A percentile compares a stretch with the other conserved stretches of the same genome.
phyloP scores from a whole-genome alignment of 2,329 filamentous ascomycete species.

The Didymella glomerata region DNA sequence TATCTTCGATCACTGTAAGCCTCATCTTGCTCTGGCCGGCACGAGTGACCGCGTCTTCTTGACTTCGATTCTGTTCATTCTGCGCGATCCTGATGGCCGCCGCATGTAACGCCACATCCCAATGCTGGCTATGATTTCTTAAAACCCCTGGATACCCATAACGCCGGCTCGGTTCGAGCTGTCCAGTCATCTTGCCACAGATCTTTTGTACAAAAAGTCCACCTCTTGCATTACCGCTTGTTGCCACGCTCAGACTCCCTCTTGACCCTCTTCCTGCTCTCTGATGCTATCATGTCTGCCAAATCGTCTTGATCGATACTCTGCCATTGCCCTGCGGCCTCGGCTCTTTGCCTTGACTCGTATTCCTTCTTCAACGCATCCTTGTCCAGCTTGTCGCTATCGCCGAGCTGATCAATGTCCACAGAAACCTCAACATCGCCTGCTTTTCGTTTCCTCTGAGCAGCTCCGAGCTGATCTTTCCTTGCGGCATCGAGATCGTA shows the following conservation, averaged over 20 bases:
- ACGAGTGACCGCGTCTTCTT: conserved; percentile 22
- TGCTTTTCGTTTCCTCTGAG: conserved; percentile 83
- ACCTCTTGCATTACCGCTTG: conserved; percentile 55
- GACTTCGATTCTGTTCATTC: conserved; percentile 42
- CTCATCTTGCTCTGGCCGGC: conserved; percentile 19
- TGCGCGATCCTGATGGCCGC: conserved; percentile 23
- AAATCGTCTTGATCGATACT: conserved; percentile 89
- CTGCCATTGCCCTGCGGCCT: conserved; percentile 69
- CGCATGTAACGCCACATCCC: conserved; percentile 37
- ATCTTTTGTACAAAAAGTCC: conserved; percentile 36
- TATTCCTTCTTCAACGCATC: conserved; percentile 84
- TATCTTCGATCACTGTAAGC: conserved; percentile 14
- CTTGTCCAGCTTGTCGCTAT: conserved; percentile 80
- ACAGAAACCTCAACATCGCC: conserved; percentile 94
- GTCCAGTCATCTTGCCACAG: conserved; percentile 24
- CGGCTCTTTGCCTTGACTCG: conserved; percentile 72
- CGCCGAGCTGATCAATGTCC: conserved; percentile 80
- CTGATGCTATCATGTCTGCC: conserved; percentile 93
- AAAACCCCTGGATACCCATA: conserved; percentile 28
- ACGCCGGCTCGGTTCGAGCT: conserved; percentile 35
- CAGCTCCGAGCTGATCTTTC: conserved; percentile 77
- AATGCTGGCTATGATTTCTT: conserved; percentile 32
- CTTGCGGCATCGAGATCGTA: conserved; percentile 79
- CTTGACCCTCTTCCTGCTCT: conserved; percentile 89
- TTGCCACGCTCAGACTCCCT: conserved; percentile 80